Base-by-base conservation (phyloP, 352 stramenopile species). In the Globisporangium abappressorium region DNA sequence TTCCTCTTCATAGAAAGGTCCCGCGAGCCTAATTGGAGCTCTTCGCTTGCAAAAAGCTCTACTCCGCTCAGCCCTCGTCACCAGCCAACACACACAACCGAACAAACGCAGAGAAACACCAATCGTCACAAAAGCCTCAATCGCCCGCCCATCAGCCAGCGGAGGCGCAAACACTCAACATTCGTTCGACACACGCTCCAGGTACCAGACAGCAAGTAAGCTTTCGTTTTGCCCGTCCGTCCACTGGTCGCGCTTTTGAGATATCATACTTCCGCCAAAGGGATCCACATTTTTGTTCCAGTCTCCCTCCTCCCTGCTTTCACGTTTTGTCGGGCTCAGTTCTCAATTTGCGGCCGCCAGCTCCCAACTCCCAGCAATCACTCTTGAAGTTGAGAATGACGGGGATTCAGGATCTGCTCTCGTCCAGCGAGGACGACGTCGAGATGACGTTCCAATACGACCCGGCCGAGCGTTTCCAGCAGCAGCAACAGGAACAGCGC, bases 361-460 rank as follows among this genome's bases (percentile, higher is more conserved):
- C 22, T 5, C 57, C 22, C 34, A 62, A 30, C 15, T 49, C 56
- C 18, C 53, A 49, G 11, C 14, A 33, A 11, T 57, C 28, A 43
- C 7, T 30, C 24, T 41, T n/a, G 8, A 22, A 22, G 20, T 22
- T 3, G 33, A 66, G 11, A 8, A 57, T 62, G 53, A 62, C 54
- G 26, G 64, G 54, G 9, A 69, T 69, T 34, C 64, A 47, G 30
- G 64, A 69, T 49, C 38, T 69, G 26, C 64, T 69, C 38, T 69
- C 64, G 24, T n/a, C 62, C 11, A 63, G 43, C 64, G 64, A 63
- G 5, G 55, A 55, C 28, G 55, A 57, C 64, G 38, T 24, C 56
- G 9, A 47, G 41, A 56, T 64, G 38, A 46, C 38, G 38, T 64
- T 64, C 38, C 36, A 69, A 38, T 69, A 69, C 64, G 56, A 69